phyloP scores from a whole-genome alignment of 2,329 filamentous ascomycete genomes.

The Fonsecaea pedrosoi region DNA sequence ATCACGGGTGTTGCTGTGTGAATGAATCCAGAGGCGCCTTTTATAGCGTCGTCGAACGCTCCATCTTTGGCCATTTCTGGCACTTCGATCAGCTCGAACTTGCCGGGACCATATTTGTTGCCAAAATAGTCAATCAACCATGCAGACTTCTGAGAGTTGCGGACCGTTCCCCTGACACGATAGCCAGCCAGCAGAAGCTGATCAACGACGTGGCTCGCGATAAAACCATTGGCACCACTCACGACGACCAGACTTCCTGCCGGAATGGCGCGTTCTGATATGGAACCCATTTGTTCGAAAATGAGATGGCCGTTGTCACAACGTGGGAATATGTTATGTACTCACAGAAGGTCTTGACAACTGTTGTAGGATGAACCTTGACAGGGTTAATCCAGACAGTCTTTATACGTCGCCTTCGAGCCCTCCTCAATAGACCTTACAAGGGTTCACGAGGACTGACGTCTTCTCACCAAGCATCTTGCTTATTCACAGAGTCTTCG shows the following conservation, averaged over 20 bases:
- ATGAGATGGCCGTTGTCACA: neutral
- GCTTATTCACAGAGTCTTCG: constrained; percentile 4
- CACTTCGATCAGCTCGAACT: constrained; percentile 47
- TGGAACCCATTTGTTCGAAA: constrained; percentile 14
- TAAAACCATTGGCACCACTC: constrained; percentile 56
- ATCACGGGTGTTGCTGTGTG: constrained; percentile 52
- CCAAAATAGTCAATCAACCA: constrained; percentile 49
- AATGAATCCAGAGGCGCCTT: constrained; percentile 45
- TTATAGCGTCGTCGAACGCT: constrained; percentile 43
- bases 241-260: constrained; percentile 48
- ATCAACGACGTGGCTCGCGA: constrained; percentile 53
- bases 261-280: constrained; percentile 27
- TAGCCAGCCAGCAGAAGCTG: constrained; percentile 53
- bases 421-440: neutral
- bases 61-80: constrained; percentile 44
- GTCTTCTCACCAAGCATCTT: neutral
- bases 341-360: neutral
- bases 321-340: neutral
- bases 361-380: neutral
- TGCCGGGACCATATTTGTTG: constrained; percentile 45
- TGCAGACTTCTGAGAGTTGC: constrained; percentile 44
- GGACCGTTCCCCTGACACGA: constrained; percentile 55
- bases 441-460: neutral
- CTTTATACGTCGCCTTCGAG: neutral
- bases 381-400: neutral